phyloP scores from a whole-genome alignment of 192 early-diverging fungal genomes.

The Linnemannia zychae region DNA sequence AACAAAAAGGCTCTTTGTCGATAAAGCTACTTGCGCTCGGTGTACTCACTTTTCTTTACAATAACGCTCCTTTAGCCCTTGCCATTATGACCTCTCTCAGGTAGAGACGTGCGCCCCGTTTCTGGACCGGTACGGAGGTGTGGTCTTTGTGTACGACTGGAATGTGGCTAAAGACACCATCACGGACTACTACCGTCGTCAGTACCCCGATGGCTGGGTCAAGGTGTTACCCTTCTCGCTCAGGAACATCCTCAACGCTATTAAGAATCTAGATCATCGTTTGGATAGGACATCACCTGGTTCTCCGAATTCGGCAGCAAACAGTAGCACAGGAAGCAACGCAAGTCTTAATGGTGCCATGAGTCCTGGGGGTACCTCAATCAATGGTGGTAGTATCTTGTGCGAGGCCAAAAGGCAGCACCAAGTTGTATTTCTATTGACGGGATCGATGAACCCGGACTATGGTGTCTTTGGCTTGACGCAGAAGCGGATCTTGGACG shows the following conservation, averaged over 20 bases:
- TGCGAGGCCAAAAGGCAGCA: conserved; percentile 32
- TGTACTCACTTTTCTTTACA: not conserved
- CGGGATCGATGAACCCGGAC: conserved; percentile 53
- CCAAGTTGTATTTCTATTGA: conserved; percentile 53
- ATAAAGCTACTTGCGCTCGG: not conserved
- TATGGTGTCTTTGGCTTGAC: conserved; percentile 41
- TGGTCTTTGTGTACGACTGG: conserved; percentile 59
- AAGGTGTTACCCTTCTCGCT: conserved; percentile 55
- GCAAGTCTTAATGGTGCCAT: conserved; percentile 5
- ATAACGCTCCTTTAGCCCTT: conserved; percentile 18
- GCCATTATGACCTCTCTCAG: conserved; percentile 56
- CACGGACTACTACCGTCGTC: conserved; percentile 50
- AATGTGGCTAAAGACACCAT: conserved; percentile 55
- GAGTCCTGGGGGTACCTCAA: conserved; percentile 1
- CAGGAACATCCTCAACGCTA: conserved; percentile 41
- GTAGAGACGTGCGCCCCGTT: conserved; percentile 57
- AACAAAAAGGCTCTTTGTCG: not conserved
- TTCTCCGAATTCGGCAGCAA: not conserved
- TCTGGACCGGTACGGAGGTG: conserved; percentile 53
- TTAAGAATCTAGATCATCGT: conserved; percentile 49
- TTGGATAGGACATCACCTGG: conserved; percentile 17
- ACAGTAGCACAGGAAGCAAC: conserved; percentile 7
- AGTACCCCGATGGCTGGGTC: conserved; percentile 55
- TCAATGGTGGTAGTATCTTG: not conserved
- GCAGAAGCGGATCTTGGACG: conserved; percentile 40